These are phyloP conservation scores for Fomitopsis schrenkii DNA, from an alignment of 1,284 basidiomycete species.

Conservation along the genomic window DNA sequence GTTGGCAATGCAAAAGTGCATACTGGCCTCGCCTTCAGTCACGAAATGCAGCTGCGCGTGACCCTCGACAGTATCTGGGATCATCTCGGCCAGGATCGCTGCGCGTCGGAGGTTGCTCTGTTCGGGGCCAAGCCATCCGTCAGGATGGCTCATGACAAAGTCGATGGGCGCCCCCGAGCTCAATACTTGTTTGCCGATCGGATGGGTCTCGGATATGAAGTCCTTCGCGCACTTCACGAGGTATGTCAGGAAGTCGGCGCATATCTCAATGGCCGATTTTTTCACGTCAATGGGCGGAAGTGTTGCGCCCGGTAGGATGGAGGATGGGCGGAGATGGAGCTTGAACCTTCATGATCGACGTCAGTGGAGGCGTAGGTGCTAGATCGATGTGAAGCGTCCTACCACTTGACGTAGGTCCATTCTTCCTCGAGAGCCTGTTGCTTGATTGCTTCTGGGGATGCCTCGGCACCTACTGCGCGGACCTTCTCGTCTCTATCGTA, in stretches of 20 bases:
- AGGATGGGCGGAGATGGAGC: slow-evolving; percentile 44
- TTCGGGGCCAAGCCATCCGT: slow-evolving; percentile 41
- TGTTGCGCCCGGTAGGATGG: slow-evolving; percentile 6
- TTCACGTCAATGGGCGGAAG: slow-evolving; percentile 42
- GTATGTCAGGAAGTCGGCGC: slow-evolving; percentile 51
- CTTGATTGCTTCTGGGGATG: slow-evolving; percentile 36
- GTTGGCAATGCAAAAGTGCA: slow-evolving; percentile 41
- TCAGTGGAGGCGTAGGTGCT: background rate
- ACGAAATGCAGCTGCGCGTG: slow-evolving; percentile 37
- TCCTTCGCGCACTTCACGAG: slow-evolving; percentile 38
- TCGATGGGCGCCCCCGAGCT: slow-evolving; percentile 23
- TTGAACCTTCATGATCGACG: slow-evolving; percentile 46
- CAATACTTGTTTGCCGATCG: slow-evolving; percentile 38
- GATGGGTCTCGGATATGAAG: slow-evolving; percentile 47
- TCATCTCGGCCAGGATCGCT: slow-evolving; percentile 30
- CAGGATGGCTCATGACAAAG: slow-evolving; percentile 38
- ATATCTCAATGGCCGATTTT: slow-evolving; percentile 44
- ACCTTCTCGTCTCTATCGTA: slow-evolving; percentile 44
- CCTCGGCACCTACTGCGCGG: slow-evolving; percentile 50
- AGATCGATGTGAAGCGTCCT: slow-evolving; percentile 1
- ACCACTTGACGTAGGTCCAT: slow-evolving; percentile 51
- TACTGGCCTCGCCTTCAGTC: slow-evolving; percentile 48
- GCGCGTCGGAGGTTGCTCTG: slow-evolving; percentile 37
- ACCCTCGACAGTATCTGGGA: slow-evolving; percentile 23
- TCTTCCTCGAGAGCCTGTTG: slow-evolving; percentile 42